These are phyloP conservation scores for Pseudoneurospora amorphoporcata DNA, from an alignment of 495 filamentous ascomycete species.

Conservation along the genomic window DNA sequence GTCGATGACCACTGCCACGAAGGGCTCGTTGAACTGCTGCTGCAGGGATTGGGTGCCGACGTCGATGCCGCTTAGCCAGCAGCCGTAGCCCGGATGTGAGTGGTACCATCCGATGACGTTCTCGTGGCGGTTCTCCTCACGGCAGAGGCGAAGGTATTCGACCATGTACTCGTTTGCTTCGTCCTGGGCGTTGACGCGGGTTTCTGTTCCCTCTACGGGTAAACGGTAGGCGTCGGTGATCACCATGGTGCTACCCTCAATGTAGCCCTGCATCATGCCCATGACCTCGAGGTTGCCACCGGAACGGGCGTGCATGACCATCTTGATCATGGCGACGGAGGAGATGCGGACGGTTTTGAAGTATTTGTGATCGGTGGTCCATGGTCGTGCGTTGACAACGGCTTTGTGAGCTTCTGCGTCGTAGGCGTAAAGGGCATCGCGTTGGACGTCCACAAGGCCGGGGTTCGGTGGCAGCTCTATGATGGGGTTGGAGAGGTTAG, in stretches of 20 bases:
- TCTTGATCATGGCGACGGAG: constrained; percentile 89
- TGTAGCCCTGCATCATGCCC: constrained; percentile 97
- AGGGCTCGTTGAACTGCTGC: constrained; percentile 77
- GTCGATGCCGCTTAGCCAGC: constrained; percentile 96
- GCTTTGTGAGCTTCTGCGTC: constrained; percentile 53
- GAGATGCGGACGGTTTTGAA: constrained; percentile 93
- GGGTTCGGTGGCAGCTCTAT: constrained; percentile 52
- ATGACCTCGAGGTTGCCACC: constrained; percentile 91
- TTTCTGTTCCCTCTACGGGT: constrained; percentile 96
- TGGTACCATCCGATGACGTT: constrained; percentile 99
- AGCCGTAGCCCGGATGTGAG: constrained; percentile 94
- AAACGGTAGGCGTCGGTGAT: constrained; percentile 91
- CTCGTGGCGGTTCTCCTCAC: constrained; percentile 69
- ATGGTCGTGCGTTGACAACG: constrained; percentile 53
- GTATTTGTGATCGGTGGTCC: constrained; percentile 72
- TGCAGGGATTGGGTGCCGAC: constrained; percentile 78
- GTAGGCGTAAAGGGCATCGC: constrained; percentile 88
- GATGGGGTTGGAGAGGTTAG: background rate
- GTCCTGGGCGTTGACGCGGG: constrained; percentile 87
- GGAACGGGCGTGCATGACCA: constrained; percentile 97
- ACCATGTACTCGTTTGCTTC: constrained; percentile 98
- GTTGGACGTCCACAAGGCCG: constrained; percentile 69
- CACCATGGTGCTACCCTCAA: constrained; percentile 71
- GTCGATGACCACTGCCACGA: constrained; percentile 93
- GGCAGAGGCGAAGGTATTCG: constrained; percentile 62